phyloP scores from a whole-genome alignment of 139 green algal genomes.

The Chlorella sp. region DNA sequence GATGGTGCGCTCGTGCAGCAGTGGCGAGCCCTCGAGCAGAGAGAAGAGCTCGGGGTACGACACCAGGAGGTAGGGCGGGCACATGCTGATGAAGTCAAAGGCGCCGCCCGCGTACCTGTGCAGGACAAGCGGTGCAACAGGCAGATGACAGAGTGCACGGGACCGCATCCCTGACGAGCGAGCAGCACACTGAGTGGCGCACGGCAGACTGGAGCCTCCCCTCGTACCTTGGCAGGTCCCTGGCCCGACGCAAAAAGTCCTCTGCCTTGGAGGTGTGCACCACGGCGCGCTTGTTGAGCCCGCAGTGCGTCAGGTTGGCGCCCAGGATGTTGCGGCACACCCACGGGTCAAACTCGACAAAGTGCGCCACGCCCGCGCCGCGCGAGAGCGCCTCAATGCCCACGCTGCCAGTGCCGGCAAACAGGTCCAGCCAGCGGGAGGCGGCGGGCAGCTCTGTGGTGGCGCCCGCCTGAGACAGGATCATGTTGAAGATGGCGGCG shows the following conservation, averaged over 20 bases:
- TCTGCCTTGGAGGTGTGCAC: constrained; percentile 59
- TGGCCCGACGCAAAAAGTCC: constrained; percentile 58
- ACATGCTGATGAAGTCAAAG: constrained; percentile 93
- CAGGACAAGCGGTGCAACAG: too few relatives aligned
- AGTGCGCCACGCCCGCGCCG: constrained; percentile 52
- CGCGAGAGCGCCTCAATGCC: constrained; percentile 60
- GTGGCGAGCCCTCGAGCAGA: constrained; percentile 57
- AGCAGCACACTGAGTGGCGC: too few relatives aligned
- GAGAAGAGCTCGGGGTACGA: constrained; percentile 80
- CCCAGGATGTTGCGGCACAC: constrained; percentile 41
- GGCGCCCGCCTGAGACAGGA: constrained; percentile 41
- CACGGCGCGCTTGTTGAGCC: constrained; percentile 27
- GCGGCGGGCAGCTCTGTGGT: constrained; percentile 24
- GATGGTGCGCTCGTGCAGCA: constrained; percentile 61
- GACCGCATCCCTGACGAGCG: too few relatives aligned
- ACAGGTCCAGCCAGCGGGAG: constrained; percentile 77
- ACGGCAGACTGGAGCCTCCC: too few relatives aligned
- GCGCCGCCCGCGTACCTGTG: constrained; percentile 50
- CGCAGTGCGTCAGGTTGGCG: constrained; percentile 35
- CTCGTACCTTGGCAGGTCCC: constrained; percentile 14
- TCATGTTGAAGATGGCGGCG: constrained; percentile 74
- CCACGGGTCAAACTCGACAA: constrained; percentile 87
- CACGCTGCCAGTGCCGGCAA: constrained; percentile 68
- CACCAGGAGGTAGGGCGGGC: constrained; percentile 85
- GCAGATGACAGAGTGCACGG: too few relatives aligned